Conservation (phyloP, 148 eudicot genomes). For the Polygonum maritimum region DNA sequence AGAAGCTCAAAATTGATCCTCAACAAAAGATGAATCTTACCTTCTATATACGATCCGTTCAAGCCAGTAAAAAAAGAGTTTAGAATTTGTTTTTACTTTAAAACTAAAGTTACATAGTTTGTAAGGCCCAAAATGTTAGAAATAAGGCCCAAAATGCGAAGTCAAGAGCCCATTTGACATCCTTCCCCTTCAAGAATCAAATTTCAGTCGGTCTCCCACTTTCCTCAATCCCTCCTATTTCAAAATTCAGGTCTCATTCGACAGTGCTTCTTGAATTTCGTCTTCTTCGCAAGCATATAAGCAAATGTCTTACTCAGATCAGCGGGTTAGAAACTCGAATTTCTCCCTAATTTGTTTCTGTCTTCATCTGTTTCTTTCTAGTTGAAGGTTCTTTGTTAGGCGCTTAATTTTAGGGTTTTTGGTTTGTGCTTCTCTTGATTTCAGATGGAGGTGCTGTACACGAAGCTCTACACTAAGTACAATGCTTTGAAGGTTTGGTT, state of each 20-base stretch:
- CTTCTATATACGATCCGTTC: background rate
- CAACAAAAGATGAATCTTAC: background rate
- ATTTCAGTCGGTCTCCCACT: background rate
- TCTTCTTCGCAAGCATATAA: background rate
- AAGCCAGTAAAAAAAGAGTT: background rate
- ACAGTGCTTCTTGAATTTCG: conserved; percentile 5
- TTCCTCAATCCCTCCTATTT: background rate
- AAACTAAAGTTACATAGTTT: no score
- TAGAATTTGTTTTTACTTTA: background rate
- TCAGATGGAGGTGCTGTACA: conserved; percentile 68
- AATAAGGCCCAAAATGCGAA: background rate
- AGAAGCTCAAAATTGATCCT: background rate
- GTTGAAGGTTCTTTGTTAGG: background rate
- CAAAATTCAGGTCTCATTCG: conserved; percentile 2
- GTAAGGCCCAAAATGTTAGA: background rate
- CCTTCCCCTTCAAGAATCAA: background rate
- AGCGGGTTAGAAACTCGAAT: background rate
- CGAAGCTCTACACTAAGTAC: conserved; percentile 64
- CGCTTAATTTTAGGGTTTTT: conserved; percentile 1
- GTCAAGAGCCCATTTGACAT: background rate
- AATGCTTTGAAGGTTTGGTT: conserved; percentile 50
- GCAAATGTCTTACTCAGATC: background rate
- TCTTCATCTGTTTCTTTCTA: background rate
- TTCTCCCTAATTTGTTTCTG: background rate
- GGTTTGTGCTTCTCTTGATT: background rate